Evolutionary conservation across 225 moss, liverwort and hornwort species (phyloP), one percentile per base, ranked within the genome.

Genomic region (Climacium dendroides): DNA sequence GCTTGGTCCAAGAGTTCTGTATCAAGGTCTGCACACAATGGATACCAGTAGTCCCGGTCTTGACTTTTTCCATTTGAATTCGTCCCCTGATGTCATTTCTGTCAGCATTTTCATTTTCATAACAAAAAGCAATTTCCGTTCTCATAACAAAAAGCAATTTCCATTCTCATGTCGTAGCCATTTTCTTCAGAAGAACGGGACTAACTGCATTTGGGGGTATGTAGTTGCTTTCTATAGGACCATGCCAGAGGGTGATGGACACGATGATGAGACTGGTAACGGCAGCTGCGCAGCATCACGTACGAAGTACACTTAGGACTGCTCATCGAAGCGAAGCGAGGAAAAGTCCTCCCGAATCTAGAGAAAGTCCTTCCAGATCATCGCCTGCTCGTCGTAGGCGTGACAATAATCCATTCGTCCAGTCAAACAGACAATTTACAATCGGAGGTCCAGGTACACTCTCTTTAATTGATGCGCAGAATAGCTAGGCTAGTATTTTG

Each of bases 201-300:
- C 85, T 89, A 84, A 91, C 69, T 89, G 80, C 76, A 91, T 81
- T 37, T 39, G 80, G 69, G 67, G 75, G 80, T 53, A 55, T 87
- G 88, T 84, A 87, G 87, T 87, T 89, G 80, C 75, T 79, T 66
- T 86, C 83, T 87, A 59, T 87, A 91, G 87, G 87, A 84, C 80
- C 76, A 60, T 54, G 62, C 76, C 87, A 87, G 69, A 84, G 80
- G 54, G 53, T 87, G 70, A 70, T 84, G 76, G 60, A 76, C 67
- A 62, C 76, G 70, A 75, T 76, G 69, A 69, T 84, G 67, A 89
- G 70, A 80, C 87, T 81, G 48, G 65, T 87, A 80, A 74, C 83
- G 74, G 84, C 69, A 53, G 84, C 83, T 80, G 80, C 81, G 22
- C 86, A 91, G 62, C 84, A 89, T 69, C 84, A 91, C 62, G 55